Evolutionary conservation across 345 rosid genomes (phyloP).

Genomic region (Lumnitzera littorea): DNA sequence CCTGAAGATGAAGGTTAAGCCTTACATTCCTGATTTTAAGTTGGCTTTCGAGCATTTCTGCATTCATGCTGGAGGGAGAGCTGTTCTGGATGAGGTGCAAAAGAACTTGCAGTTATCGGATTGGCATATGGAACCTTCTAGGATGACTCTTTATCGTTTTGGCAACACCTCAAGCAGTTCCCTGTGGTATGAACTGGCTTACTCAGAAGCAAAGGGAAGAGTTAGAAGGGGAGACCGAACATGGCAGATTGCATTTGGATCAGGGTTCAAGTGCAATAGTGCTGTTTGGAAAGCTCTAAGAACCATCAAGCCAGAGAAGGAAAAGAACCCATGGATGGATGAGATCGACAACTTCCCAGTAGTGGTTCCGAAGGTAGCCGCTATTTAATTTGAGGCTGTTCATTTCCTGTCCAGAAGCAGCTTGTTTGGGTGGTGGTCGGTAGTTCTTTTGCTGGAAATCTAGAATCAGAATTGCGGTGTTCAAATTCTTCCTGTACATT

Average conservation of each 20-base stretch:
- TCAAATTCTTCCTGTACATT: slow-evolving; percentile 4
- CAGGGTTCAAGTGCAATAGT: slow-evolving; percentile 17
- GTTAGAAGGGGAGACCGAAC: slow-evolving; percentile 13
- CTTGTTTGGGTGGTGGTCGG: slow-evolving; percentile 1
- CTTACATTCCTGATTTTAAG: slow-evolving; percentile 14
- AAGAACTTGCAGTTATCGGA: slow-evolving; percentile 12
- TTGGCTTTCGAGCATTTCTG: slow-evolving; percentile 17
- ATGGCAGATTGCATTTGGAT: slow-evolving; percentile 15
- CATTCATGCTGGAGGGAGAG: slow-evolving; percentile 19
- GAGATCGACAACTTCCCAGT: slow-evolving; percentile 13
- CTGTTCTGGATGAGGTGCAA: slow-evolving; percentile 8
- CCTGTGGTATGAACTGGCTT: slow-evolving; percentile 15
- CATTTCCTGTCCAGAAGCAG: background rate
- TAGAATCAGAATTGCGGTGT: background rate
- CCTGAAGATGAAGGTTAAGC: slow-evolving; percentile 14
- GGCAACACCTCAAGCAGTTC: slow-evolving; percentile 17
- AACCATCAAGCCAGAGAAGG: slow-evolving; percentile 13
- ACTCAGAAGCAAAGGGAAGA: slow-evolving; percentile 10
- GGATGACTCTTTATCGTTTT: slow-evolving; percentile 13
- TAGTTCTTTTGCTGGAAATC: background rate
- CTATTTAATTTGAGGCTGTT: slow-evolving; percentile 1
- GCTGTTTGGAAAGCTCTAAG: slow-evolving; percentile 17
- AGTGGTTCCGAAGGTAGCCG: slow-evolving; percentile 11
- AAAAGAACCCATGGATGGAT: slow-evolving; percentile 16
- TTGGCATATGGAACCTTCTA: slow-evolving; percentile 16